phyloP scores from a whole-genome alignment of 345 rosid genomes.

The Tarenaya hassleriana region DNA sequence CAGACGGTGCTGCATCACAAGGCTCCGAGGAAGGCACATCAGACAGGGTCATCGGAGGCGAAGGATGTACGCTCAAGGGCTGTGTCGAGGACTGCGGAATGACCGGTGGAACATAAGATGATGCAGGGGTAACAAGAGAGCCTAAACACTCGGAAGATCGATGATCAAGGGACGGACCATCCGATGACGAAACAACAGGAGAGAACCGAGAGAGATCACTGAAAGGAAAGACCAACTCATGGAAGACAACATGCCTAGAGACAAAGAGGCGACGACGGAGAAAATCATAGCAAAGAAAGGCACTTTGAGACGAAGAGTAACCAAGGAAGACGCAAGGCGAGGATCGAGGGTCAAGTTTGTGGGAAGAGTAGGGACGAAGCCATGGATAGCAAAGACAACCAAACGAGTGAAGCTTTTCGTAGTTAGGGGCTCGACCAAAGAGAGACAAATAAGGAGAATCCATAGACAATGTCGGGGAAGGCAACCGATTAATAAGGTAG shows the following conservation, averaged over 20 bases:
- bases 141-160: no score
- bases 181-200: no score
- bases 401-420: not conserved
- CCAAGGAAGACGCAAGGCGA: constrained; percentile 1
- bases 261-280: not conserved
- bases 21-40: no score
- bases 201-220: no score
- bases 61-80: no score
- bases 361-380: not conserved
- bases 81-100: no score
- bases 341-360: constrained; percentile 6
- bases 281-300: not conserved
- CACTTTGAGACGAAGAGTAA: not conserved
- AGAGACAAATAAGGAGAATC: not conserved
- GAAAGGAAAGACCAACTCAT: not conserved
- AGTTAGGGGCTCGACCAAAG: not conserved
- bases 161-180: no score
- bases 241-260: not conserved
- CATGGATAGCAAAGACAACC: not conserved
- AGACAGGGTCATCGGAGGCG: no score
- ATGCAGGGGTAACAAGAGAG: no score
- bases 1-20: no score
- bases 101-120: no score
- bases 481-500: not conserved
- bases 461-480: not conserved